These are phyloP conservation scores for Themeda triandra DNA, from an alignment of 176 grass and related monocot genomes.

Conservation along the genomic window DNA sequence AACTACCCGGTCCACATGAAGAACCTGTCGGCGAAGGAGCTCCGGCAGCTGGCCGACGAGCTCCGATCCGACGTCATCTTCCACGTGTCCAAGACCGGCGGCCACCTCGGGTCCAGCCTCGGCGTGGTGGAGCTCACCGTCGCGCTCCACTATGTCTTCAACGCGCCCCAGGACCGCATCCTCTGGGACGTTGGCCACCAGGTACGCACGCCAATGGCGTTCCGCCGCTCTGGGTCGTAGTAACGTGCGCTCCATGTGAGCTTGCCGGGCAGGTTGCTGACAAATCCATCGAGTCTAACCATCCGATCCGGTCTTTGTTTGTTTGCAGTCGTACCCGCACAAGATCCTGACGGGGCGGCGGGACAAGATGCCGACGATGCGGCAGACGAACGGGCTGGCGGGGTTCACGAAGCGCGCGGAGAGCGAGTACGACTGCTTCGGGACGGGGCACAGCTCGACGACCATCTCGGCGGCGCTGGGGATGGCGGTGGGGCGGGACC, in stretches of 20 bases:
- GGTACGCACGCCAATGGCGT: slow-evolving; percentile 19
- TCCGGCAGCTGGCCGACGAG: slow-evolving; percentile 89
- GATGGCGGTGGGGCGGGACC: slow-evolving; percentile 91
- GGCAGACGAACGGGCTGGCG: slow-evolving; percentile 84
- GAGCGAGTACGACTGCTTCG: slow-evolving; percentile 91
- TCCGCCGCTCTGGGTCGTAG: not conserved
- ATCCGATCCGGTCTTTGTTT: not conserved
- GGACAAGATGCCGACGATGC: slow-evolving; percentile 90
- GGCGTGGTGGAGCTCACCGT: slow-evolving; percentile 95
- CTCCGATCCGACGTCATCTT: slow-evolving; percentile 97
- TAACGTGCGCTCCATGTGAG: slow-evolving; percentile 28
- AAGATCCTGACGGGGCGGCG: slow-evolving; percentile 97
- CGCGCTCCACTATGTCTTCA: slow-evolving; percentile 93
- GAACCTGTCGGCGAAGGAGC: slow-evolving; percentile 91
- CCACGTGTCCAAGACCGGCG: slow-evolving; percentile 94
- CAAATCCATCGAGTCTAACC: not conserved
- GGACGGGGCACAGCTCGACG: slow-evolving; percentile 95
- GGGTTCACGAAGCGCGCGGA: slow-evolving; percentile 87
- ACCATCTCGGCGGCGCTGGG: slow-evolving; percentile 96
- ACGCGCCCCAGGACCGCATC: slow-evolving; percentile 80
- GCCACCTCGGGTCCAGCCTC: slow-evolving; percentile 92
- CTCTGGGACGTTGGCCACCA: slow-evolving; percentile 99
- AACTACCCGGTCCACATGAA: slow-evolving; percentile 98
- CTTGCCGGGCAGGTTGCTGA: not conserved
- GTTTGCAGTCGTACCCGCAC: slow-evolving; percentile 89